Evolutionary conservation across 495 filamentous ascomycete species (phyloP).

Genomic region (Xylaria cubensis): DNA sequence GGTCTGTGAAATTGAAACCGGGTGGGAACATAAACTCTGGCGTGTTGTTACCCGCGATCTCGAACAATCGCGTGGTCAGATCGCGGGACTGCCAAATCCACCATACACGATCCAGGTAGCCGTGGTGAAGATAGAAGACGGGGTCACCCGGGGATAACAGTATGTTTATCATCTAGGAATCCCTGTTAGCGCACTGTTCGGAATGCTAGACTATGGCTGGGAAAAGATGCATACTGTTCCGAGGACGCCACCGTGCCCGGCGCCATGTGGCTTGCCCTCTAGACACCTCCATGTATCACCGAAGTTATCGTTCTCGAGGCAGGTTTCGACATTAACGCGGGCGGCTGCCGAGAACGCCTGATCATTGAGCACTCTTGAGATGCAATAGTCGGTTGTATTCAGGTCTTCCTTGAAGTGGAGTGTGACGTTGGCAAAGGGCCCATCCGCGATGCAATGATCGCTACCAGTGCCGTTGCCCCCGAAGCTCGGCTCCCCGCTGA

Average conservation of each 20-base stretch:
- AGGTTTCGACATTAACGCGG: slow-evolving; percentile 38
- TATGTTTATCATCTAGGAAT: slow-evolving; percentile 41
- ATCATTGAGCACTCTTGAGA: slow-evolving; percentile 44
- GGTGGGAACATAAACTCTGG: not conserved
- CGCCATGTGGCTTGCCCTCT: slow-evolving; percentile 47
- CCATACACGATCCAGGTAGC: slow-evolving; percentile 59
- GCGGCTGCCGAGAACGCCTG: slow-evolving; percentile 28
- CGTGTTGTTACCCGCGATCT: slow-evolving; percentile 42
- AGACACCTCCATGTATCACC: slow-evolving; percentile 46
- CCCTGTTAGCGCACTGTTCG: not conserved
- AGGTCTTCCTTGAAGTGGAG: slow-evolving; percentile 46
- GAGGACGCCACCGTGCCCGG: slow-evolving; percentile 49
- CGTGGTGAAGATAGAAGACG: slow-evolving; percentile 60
- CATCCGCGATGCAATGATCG: slow-evolving; percentile 47
- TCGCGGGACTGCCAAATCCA: slow-evolving; percentile 54
- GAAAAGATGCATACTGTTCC: slow-evolving; percentile 34
- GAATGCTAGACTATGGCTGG: not conserved
- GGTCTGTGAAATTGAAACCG: not conserved
- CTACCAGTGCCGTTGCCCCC: slow-evolving; percentile 49
- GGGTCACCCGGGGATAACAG: slow-evolving; percentile 50
- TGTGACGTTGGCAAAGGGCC: slow-evolving; percentile 49
- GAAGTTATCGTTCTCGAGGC: slow-evolving; percentile 39
- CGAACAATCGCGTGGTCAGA: slow-evolving; percentile 35
- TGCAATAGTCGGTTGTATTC: slow-evolving; percentile 41
- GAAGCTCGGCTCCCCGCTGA: slow-evolving; percentile 47